Conservation (phyloP, 495 filamentous ascomycete species). For the Podospora sp. region DNA sequence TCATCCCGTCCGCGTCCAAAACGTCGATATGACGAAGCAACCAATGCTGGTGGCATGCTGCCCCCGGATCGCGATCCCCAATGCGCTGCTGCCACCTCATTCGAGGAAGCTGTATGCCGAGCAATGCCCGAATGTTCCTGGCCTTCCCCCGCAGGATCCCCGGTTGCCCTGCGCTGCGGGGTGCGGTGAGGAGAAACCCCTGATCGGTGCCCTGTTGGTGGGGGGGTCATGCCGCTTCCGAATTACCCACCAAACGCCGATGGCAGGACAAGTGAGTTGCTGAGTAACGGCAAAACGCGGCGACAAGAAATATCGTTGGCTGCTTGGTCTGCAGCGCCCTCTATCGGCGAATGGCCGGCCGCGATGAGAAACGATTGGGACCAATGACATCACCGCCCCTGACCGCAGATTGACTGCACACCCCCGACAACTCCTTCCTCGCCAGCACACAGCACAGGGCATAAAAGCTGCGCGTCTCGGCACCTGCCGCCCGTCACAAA, state of each 20-base stretch:
- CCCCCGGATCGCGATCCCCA: neutral
- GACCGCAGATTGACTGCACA: neutral
- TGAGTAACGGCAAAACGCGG: neutral
- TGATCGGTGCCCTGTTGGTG: neutral
- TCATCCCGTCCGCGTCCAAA: neutral
- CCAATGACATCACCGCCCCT: slow-evolving; percentile 15
- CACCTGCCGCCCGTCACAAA: neutral
- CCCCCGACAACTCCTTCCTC: neutral
- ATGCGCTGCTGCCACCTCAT: neutral
- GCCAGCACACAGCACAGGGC: neutral
- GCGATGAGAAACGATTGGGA: neutral
- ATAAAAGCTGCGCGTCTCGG: neutral
- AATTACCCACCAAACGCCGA: neutral
- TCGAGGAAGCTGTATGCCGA: slow-evolving; percentile 3
- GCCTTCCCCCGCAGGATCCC: slow-evolving; percentile 3
- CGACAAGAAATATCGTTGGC: slow-evolving; percentile 1
- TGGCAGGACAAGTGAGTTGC: neutral
- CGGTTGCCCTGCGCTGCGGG: neutral
- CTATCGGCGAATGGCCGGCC: slow-evolving; percentile 1
- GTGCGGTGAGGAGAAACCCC: neutral
- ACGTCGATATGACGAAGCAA: neutral
- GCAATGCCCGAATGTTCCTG: slow-evolving; percentile 1
- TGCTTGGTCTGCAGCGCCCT: neutral
- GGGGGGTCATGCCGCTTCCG: neutral
- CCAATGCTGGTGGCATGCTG: neutral